Percentiles rank a stretch among this genome's conserved stretches.
Conservation (phyloP, 352 stramenopile genomes). For the Globisporangium splendens region DNA sequence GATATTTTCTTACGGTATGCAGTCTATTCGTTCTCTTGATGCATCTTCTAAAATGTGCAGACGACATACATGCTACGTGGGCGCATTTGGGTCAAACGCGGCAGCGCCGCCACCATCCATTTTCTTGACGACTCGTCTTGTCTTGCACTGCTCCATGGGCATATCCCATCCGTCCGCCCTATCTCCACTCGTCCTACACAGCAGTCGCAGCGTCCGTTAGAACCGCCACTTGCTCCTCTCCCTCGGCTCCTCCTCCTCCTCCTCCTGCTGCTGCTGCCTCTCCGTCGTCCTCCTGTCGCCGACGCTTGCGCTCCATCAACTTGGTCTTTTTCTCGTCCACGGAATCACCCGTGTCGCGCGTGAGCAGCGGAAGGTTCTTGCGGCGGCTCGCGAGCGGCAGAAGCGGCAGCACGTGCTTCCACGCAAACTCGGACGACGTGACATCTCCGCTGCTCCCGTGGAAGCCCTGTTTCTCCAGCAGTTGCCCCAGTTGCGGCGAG, state of each 20-base stretch:
- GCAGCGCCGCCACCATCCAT: background rate
- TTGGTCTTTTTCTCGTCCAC: slow-evolving; percentile 78
- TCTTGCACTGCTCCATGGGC: background rate
- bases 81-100: no score
- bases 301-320: slow-evolving; percentile 70
- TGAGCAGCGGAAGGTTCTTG: slow-evolving; percentile 59
- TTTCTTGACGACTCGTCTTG: background rate
- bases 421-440: slow-evolving; percentile 18
- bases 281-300: slow-evolving; percentile 27
- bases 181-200: background rate
- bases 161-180: background rate
- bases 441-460: slow-evolving; percentile 4
- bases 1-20: no score
- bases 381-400: slow-evolving; percentile 51
- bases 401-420: slow-evolving; percentile 57
- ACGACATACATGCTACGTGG: no score
- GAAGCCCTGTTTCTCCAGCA: slow-evolving; percentile 38
- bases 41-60: no score
- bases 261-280: slow-evolving; percentile 8
- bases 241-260: slow-evolving; percentile 10
- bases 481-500: slow-evolving; percentile 64
- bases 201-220: background rate
- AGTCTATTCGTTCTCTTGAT: no score
- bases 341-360: slow-evolving; percentile 70
- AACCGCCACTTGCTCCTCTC: background rate